A percentile compares a stretch with the other conserved stretches of the same genome.
phyloP scores from a whole-genome alignment of 768 basidiomycete species.

The Vishniacozyma victoriae region DNA sequence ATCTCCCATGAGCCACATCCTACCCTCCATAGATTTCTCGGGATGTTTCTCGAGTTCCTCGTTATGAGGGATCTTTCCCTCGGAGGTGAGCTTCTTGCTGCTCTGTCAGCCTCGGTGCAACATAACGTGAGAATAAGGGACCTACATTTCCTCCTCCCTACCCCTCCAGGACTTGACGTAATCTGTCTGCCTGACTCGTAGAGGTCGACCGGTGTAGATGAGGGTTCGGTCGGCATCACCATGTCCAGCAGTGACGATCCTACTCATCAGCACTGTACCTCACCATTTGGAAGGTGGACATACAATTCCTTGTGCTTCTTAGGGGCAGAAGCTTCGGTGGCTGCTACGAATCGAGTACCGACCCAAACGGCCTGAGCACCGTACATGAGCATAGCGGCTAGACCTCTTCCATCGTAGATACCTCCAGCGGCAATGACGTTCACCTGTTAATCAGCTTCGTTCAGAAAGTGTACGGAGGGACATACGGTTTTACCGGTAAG shows the following conservation, averaged over 20 bases:
- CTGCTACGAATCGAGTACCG: slow-evolving; percentile 80
- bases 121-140: neutral
- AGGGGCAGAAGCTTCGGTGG: slow-evolving; percentile 71
- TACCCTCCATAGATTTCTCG: slow-evolving; percentile 63
- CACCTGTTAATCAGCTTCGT: slow-evolving; percentile 43
- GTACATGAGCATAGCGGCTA: slow-evolving; percentile 82
- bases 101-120: neutral
- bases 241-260: slow-evolving; percentile 41
- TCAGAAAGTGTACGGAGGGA: neutral
- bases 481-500: slow-evolving; percentile 66
- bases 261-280: slow-evolving; percentile 1
- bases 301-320: slow-evolving; percentile 73
- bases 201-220: slow-evolving; percentile 82
- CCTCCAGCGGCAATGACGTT: slow-evolving; percentile 89
- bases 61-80: slow-evolving; percentile 73
- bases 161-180: slow-evolving; percentile 75
- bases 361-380: slow-evolving; percentile 83
- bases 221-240: slow-evolving; percentile 78
- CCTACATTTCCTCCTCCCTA: slow-evolving; percentile 35
- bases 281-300: slow-evolving; percentile 8
- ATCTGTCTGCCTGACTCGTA: slow-evolving; percentile 75
- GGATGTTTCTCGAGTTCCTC: slow-evolving; percentile 72
- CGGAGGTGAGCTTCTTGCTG: slow-evolving; percentile 70
- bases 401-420: slow-evolving; percentile 77
- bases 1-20: slow-evolving; percentile 77